Percentiles rank a stretch among this genome's conserved stretches.
phyloP scores from a whole-genome alignment of 176 grass and related monocot species.

The Chrysopogon serrulatus region DNA sequence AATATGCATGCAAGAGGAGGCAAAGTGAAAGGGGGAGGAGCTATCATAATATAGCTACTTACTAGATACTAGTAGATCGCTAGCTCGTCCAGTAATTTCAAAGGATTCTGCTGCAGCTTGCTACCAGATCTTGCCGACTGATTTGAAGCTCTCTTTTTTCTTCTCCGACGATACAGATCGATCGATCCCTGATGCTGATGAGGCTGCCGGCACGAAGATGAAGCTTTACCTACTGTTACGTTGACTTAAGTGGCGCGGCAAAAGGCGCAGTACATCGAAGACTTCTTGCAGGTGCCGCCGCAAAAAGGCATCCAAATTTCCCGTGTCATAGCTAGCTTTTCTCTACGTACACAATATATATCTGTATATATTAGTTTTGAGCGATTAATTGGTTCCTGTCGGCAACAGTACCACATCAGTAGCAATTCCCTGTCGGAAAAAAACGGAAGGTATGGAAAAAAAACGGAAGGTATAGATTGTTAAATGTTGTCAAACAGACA shows the following conservation, averaged over 20 bases:
- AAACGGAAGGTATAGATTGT: neutral
- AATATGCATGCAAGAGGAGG: neutral
- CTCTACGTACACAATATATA: neutral
- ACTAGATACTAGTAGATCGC: too few relatives aligned
- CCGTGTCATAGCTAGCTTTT: neutral
- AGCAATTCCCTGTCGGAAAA: neutral
- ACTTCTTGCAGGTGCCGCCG: too few relatives aligned
- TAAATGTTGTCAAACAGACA: too few relatives aligned
- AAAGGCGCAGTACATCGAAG: neutral
- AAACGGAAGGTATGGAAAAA: too few relatives aligned
- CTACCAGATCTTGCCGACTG: conserved; percentile 13
- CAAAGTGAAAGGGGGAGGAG: neutral
- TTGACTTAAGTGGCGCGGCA: conserved; percentile 13
- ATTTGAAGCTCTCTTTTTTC: neutral
- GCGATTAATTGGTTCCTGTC: neutral
- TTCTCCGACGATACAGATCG: neutral
- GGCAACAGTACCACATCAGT: neutral
- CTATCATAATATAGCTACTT: neutral
- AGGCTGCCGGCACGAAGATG: neutral
- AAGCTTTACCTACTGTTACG: conserved; percentile 29
- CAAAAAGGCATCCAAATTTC: neutral
- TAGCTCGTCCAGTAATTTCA: conserved; percentile 9
- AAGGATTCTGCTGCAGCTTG: neutral
- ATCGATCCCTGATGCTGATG: too few relatives aligned
- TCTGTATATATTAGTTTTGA: neutral